These are phyloP conservation scores for Plasmodium coatneyi DNA, from an alignment of 169 alveolate genomes.

Conservation along the genomic window DNA sequence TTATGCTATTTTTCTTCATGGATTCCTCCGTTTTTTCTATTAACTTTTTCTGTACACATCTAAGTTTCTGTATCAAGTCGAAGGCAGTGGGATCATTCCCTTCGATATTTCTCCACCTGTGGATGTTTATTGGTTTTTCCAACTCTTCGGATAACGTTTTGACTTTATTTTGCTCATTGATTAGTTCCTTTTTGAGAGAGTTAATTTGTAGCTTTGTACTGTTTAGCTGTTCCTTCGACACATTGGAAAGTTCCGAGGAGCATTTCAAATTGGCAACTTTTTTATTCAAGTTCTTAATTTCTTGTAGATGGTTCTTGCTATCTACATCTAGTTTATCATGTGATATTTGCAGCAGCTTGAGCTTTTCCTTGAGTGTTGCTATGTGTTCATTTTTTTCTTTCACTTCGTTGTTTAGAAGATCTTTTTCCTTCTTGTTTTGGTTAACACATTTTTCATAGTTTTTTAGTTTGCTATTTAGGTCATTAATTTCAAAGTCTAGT, in stretches of 20 bases:
- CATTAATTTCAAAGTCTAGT: slow-evolving; percentile 88
- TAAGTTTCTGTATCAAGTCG: slow-evolving; percentile 61
- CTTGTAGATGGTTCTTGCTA: slow-evolving; percentile 83
- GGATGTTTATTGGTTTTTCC: slow-evolving; percentile 95
- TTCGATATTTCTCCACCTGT: slow-evolving; percentile 75
- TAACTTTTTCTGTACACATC: slow-evolving; percentile 59
- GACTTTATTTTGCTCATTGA: slow-evolving; percentile 91
- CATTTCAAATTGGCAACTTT: slow-evolving; percentile 83
- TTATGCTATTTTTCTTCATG: slow-evolving; percentile 36
- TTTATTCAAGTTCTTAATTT: slow-evolving; percentile 80
- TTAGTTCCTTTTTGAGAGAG: slow-evolving; percentile 78
- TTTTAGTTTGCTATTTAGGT: slow-evolving; percentile 87
- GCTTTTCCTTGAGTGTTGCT: slow-evolving; percentile 88
- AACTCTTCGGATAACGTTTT: slow-evolving; percentile 94
- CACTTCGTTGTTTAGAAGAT: slow-evolving; percentile 88
- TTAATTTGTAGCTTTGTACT: slow-evolving; percentile 85
- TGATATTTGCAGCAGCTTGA: slow-evolving; percentile 87
- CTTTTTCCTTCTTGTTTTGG: slow-evolving; percentile 82
- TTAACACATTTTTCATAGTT: slow-evolving; percentile 87
- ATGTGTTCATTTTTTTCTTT: slow-evolving; percentile 90
- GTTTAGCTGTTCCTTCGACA: slow-evolving; percentile 87
- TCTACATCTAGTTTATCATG: slow-evolving; percentile 88
- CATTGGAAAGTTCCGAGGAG: slow-evolving; percentile 87
- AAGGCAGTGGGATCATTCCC: slow-evolving; percentile 73
- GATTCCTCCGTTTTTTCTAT: slow-evolving; percentile 71